These are phyloP conservation scores for Alternaria longipes DNA, from an alignment of 2,329 filamentous ascomycete species.

Conservation along the genomic window DNA sequence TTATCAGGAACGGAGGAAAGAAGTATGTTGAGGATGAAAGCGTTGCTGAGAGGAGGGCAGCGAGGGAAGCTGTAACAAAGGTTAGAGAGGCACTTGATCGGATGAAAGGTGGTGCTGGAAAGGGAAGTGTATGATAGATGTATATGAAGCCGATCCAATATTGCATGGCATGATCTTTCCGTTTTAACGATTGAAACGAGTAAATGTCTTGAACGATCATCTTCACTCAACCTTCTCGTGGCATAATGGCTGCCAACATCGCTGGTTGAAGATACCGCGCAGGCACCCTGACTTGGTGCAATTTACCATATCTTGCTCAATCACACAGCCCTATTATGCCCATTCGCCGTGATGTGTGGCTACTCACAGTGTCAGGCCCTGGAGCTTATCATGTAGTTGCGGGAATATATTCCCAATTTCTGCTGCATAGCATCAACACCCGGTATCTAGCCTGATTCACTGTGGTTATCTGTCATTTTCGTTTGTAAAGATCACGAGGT, in stretches of 20 bases:
- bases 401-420: no score
- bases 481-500: background rate
- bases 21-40: conserved; percentile 42
- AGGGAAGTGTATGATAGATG: conserved; percentile 13
- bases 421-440: background rate
- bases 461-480: background rate
- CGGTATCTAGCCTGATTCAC: background rate
- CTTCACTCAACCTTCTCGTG: background rate
- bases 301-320: no score
- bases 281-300: no score
- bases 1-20: conserved; percentile 57
- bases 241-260: no score
- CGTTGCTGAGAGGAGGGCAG: conserved; percentile 50
- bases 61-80: conserved; percentile 56
- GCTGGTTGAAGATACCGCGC: no score
- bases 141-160: background rate
- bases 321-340: no score
- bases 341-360: no score
- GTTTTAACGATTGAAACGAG: background rate
- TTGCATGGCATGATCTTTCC: background rate
- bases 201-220: background rate
- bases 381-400: no score
- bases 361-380: no score
- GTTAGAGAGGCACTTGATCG: conserved; percentile 59
- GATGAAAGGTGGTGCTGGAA: conserved; percentile 27